Percentiles rank a stretch among this genome's conserved stretches.
Evolutionary conservation across 441 rosid species (phyloP).

Genomic region (Daphne laureola): DNA sequence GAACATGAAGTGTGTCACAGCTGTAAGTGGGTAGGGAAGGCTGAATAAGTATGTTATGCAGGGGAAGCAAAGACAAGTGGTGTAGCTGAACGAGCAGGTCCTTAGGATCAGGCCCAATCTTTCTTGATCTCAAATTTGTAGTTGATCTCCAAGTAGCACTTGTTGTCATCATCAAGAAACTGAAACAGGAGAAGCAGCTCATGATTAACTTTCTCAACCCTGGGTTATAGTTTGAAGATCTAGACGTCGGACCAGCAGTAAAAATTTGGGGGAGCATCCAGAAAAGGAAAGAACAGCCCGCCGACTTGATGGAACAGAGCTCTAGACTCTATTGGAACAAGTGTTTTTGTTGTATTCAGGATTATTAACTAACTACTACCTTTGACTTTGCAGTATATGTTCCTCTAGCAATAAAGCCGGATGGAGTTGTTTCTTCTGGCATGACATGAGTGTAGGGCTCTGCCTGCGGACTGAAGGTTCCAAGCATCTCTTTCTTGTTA

Average conservation of each 20-base stretch:
- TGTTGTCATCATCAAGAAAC: slow-evolving; percentile 15
- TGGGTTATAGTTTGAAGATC: background rate
- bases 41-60: too few relatives aligned
- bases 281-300: too few relatives aligned
- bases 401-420: slow-evolving; percentile 50
- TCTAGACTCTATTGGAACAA: background rate
- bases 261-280: too few relatives aligned
- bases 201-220: background rate
- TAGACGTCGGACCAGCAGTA: too few relatives aligned
- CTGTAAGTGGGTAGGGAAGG: too few relatives aligned
- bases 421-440: slow-evolving; percentile 46
- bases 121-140: slow-evolving; percentile 14
- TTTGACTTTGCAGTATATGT: slow-evolving; percentile 44
- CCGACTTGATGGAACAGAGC: background rate
- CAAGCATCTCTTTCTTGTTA: slow-evolving; percentile 41
- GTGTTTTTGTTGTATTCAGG: background rate
- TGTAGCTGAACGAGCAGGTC: too few relatives aligned
- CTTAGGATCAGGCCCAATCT: slow-evolving; percentile 2
- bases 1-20: too few relatives aligned
- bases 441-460: slow-evolving; percentile 39
- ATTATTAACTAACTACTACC: slow-evolving; percentile 36
- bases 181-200: background rate
- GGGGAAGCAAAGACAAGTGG: too few relatives aligned
- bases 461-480: slow-evolving; percentile 44
- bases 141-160: slow-evolving; percentile 11